A percentile compares a stretch with the other conserved stretches of the same genome.
phyloP scores from a whole-genome alignment of 768 basidiomycete genomes.

The Holtermannia corniformis region DNA sequence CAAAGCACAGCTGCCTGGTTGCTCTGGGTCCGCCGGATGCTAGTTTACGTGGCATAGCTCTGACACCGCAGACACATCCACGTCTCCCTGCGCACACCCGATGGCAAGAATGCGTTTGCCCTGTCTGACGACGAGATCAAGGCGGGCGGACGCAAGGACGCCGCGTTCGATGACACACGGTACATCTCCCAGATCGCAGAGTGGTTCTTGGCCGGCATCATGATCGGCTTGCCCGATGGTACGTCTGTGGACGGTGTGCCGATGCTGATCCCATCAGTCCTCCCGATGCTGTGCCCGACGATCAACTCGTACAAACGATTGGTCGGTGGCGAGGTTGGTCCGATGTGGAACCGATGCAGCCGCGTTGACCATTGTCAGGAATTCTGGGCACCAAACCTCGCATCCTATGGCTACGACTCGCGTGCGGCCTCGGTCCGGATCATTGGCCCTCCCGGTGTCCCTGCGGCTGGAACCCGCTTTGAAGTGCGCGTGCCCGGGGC shows the following conservation, averaged over 20 bases:
- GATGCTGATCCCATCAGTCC: conserved; percentile 44
- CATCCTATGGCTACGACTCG: conserved; percentile 93
- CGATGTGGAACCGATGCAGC: not conserved
- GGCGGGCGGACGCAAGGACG: conserved; percentile 55
- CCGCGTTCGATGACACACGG: conserved; percentile 70
- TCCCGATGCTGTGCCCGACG: conserved; percentile 77
- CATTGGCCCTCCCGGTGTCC: conserved; percentile 81
- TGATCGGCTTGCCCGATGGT: conserved; percentile 86
- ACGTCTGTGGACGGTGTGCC: conserved; percentile 24
- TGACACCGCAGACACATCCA: conserved; percentile 58
- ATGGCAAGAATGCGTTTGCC: conserved; percentile 71
- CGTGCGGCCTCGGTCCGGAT: conserved; percentile 86
- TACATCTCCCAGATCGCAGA: conserved; percentile 75
- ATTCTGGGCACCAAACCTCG: conserved; percentile 87
- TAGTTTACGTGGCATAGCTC: not conserved
- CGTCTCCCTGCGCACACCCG: conserved; percentile 63
- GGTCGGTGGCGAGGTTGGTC: conserved; percentile 65
- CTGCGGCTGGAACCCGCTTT: conserved; percentile 70
- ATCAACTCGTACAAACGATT: conserved; percentile 97
- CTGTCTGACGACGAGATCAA: conserved; percentile 54
- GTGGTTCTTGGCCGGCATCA: conserved; percentile 85
- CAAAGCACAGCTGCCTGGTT: conserved; percentile 80
- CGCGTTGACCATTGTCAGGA: conserved; percentile 34
- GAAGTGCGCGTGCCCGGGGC: conserved; percentile 94
- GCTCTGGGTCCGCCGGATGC: conserved; percentile 61